phyloP scores from a whole-genome alignment of 2,329 filamentous ascomycete genomes.

The Colletotrichum theobromicola region DNA sequence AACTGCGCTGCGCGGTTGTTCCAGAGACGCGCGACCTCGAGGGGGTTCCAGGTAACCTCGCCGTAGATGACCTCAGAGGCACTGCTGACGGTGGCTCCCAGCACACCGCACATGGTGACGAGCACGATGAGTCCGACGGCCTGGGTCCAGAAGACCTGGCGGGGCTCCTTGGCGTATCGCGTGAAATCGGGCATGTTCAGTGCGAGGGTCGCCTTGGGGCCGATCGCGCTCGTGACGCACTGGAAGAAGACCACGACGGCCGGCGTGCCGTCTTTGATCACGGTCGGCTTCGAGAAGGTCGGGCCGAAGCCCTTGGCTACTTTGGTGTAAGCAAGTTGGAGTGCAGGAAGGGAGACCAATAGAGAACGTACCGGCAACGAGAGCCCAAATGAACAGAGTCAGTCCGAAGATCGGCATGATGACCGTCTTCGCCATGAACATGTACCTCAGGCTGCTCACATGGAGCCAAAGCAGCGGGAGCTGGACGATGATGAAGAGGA shows the following conservation, averaged over 20 bases:
- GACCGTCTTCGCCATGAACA: slow-evolving; percentile 28
- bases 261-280: slow-evolving; percentile 19
- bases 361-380: slow-evolving; percentile 3
- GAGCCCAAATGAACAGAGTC: slow-evolving; percentile 26
- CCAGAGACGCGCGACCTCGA: slow-evolving; percentile 31
- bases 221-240: slow-evolving; percentile 27
- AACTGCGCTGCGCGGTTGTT: slow-evolving; percentile 32
- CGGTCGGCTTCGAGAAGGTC: slow-evolving; percentile 24
- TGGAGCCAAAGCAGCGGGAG: slow-evolving; percentile 28
- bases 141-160: slow-evolving; percentile 23
- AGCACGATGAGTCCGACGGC: slow-evolving; percentile 19
- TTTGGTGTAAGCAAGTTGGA: background rate
- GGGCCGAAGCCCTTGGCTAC: slow-evolving; percentile 23
- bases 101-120: slow-evolving; percentile 43
- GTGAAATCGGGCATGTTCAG: slow-evolving; percentile 26
- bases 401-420: slow-evolving; percentile 25
- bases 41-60: slow-evolving; percentile 30
- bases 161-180: slow-evolving; percentile 22
- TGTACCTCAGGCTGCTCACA: slow-evolving; percentile 5
- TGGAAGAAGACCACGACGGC: slow-evolving; percentile 25
- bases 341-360: accelerated
- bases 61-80: slow-evolving; percentile 32
- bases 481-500: slow-evolving; percentile 30
- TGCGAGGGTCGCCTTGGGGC: slow-evolving; percentile 21
- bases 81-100: slow-evolving; percentile 49